phyloP scores from a whole-genome alignment of 768 basidiomycete species.

The Pleurotus tuber-regium region DNA sequence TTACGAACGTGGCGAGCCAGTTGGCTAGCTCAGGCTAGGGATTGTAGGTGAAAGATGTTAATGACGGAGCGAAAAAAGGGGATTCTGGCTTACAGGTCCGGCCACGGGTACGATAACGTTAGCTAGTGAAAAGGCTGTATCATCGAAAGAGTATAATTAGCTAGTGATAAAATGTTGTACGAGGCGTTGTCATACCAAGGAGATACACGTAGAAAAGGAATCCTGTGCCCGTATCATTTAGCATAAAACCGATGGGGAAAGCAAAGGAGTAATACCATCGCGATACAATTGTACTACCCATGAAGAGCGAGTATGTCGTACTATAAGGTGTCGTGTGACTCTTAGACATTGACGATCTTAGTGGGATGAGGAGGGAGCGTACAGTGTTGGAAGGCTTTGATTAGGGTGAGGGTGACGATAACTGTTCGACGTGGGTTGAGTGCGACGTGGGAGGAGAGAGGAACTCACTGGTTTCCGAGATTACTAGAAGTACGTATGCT shows the following conservation, averaged over 20 bases:
- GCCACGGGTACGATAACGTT: slow-evolving; percentile 38
- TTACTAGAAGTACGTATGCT: slow-evolving; percentile 34
- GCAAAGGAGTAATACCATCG: slow-evolving; percentile 26
- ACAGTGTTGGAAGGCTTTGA: slow-evolving; percentile 38
- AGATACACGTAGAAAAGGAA: slow-evolving; percentile 39
- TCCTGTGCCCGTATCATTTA: slow-evolving; percentile 20
- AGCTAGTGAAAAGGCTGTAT: slow-evolving; percentile 32
- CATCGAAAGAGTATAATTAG: background rate
- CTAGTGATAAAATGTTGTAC: background rate
- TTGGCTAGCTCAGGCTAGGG: slow-evolving; percentile 33
- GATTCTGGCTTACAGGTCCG: slow-evolving; percentile 28
- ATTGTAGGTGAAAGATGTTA: background rate
- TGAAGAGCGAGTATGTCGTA: slow-evolving; percentile 30
- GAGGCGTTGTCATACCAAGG: slow-evolving; percentile 28
- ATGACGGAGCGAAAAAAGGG: background rate
- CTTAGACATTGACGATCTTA: background rate
- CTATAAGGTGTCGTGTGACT: too few species aligned
- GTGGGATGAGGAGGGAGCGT: slow-evolving; percentile 14
- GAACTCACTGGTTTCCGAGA: slow-evolving; percentile 38
- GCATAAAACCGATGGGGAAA: background rate
- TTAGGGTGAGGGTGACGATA: slow-evolving; percentile 33
- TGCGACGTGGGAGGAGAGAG: background rate
- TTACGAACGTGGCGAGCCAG: slow-evolving; percentile 39
- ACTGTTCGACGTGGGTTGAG: slow-evolving; percentile 20
- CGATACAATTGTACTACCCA: slow-evolving; percentile 38